Conservation (phyloP, 192 early-diverging fungal species). For the Kickxella alabastrina region DNA sequence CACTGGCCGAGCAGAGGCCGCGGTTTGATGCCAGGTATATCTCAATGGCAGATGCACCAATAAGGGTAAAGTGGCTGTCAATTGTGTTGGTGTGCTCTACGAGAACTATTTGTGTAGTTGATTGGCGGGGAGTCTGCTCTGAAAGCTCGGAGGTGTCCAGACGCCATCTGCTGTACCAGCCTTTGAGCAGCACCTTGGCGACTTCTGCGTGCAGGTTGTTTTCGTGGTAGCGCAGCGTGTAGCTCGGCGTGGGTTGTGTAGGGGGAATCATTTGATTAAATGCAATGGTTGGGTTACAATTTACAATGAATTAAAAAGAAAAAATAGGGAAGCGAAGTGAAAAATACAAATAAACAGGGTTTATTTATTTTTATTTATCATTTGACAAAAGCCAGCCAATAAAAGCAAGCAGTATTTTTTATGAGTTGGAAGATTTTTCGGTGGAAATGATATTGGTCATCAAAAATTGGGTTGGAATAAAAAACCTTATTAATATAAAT, state of each 20-base stretch:
- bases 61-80: background rate
- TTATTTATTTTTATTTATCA: background rate
- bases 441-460: too few relatives aligned
- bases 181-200: background rate
- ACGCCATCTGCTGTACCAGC: background rate
- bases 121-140: background rate
- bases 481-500: too few relatives aligned
- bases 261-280: too few relatives aligned
- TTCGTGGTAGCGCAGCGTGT: background rate
- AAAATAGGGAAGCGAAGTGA: background rate
- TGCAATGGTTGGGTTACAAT: too few relatives aligned
- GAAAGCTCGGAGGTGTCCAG: background rate
- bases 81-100: background rate
- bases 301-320: too few relatives aligned
- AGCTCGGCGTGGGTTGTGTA: background rate
- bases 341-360: background rate
- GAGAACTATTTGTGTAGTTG: background rate
- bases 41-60: background rate
- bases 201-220: background rate
- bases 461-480: too few relatives aligned
- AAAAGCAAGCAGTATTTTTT: background rate
- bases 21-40: background rate
- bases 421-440: too few relatives aligned
- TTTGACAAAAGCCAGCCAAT: background rate
- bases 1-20: background rate